Conservation (phyloP, 2,329 filamentous ascomycete species). For the Macrophomina tecta region DNA sequence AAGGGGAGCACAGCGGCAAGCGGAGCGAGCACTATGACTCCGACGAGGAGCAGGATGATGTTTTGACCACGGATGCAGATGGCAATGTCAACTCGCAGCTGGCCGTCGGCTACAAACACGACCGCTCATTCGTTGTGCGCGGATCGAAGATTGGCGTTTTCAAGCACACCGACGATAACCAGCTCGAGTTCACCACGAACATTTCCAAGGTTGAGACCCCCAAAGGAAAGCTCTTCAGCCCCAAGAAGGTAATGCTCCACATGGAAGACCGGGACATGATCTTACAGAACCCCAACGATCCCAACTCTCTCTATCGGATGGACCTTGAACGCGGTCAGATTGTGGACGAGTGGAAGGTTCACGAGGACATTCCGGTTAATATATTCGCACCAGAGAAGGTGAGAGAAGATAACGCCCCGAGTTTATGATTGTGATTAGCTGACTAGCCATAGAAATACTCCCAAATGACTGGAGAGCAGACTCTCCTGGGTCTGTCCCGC, state of each 20-base stretch:
- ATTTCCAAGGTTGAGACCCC: slow-evolving; percentile 96
- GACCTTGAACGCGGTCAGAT: slow-evolving; percentile 97
- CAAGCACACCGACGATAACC: slow-evolving; percentile 91
- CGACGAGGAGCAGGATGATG: slow-evolving; percentile 81
- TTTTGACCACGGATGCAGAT: slow-evolving; percentile 70
- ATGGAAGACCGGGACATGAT: slow-evolving; percentile 90
- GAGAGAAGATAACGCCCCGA: slow-evolving; percentile 37
- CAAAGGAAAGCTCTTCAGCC: slow-evolving; percentile 84
- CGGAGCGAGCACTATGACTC: slow-evolving; percentile 76
- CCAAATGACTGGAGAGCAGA: slow-evolving; percentile 94
- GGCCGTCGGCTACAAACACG: slow-evolving; percentile 95
- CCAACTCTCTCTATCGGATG: slow-evolving; percentile 94
- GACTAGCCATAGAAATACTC: slow-evolving; percentile 76
- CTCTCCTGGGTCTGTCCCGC: slow-evolving; percentile 89
- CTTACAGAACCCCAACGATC: slow-evolving; percentile 79
- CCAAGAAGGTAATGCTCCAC: slow-evolving; percentile 96
- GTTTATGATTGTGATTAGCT: not conserved
- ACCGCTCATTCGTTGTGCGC: slow-evolving; percentile 94
- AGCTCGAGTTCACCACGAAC: slow-evolving; percentile 93
- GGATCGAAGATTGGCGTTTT: slow-evolving; percentile 99
- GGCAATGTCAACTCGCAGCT: slow-evolving; percentile 91
- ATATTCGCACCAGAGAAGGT: slow-evolving; percentile 90
- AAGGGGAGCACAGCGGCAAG: slow-evolving; percentile 69
- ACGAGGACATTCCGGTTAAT: slow-evolving; percentile 91
- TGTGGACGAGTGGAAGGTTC: slow-evolving; percentile 97